Evolutionary conservation across 257 asterid genomes (phyloP).

Genomic region (Rhazya stricta): DNA sequence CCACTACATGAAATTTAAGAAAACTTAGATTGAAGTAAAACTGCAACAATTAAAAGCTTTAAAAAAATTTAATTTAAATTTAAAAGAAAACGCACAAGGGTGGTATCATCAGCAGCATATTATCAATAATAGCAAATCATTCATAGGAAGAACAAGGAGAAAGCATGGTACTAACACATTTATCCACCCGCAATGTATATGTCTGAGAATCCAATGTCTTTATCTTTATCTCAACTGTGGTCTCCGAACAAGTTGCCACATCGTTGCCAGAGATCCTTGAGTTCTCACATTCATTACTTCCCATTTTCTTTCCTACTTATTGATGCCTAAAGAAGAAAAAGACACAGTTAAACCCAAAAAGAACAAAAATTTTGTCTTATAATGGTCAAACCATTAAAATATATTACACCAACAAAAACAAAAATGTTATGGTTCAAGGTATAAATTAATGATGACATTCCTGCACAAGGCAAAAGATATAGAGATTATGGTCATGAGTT

Average conservation of each 20-base stretch:
- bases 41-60: neutral
- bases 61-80: neutral
- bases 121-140: neutral
- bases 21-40: neutral
- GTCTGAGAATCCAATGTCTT: slow-evolving; percentile 87
- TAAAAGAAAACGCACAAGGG: too few relatives aligned
- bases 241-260: slow-evolving; percentile 55
- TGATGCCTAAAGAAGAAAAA: slow-evolving; percentile 7
- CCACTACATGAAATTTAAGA: neutral
- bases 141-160: neutral
- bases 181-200: slow-evolving; percentile 75
- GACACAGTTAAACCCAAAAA: neutral
- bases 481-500: neutral
- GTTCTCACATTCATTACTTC: slow-evolving; percentile 42
- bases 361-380: neutral
- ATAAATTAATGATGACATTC: neutral
- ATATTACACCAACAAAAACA: neutral
- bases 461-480: neutral
- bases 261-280: slow-evolving; percentile 33
- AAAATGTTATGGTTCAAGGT: neutral
- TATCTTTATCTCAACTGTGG: slow-evolving; percentile 91
- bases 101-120: neutral
- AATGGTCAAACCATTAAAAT: neutral
- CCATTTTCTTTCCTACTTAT: slow-evolving; percentile 40
- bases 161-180: slow-evolving; percentile 48